Evolutionary conservation across 2,329 filamentous ascomycete genomes (phyloP), one percentile per base, ranked within the genome.

Genomic region (Myotisia sp.): DNA sequence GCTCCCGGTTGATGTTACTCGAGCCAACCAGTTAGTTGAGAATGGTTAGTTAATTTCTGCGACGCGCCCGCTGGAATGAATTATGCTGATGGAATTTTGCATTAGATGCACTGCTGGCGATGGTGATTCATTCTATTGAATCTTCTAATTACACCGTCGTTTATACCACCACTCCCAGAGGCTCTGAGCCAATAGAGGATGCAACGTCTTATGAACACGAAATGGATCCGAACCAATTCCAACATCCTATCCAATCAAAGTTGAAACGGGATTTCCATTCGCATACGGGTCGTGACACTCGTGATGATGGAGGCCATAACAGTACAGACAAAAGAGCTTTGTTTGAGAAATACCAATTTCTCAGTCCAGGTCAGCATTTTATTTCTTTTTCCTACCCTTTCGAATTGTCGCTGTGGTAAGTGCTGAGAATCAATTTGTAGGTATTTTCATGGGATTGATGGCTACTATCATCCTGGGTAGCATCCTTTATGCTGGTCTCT

Each of bases 261-360:
- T 59, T 90, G 43, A 90, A 82, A 70, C 72, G 84, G 44, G 67
- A 74, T 44, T 56, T 67, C 37, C 52, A 47, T 32, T 43, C 51
- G 4, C 42, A 51, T 26, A 57, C 58, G 12, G 50, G 52, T 10
- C 65, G 70, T 39, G 49, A 21, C 42, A 34, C 61, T 54, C 32
- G 39, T 34, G 37, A 24, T 17, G 41, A 36, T 14, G 37, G 44
- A 35, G 17, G 38, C 14, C 44, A 45, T 18, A 54, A 53, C 24
- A 26, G 14, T 17, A 27, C 13, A 17, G 50, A 50, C 22, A 9
- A 22, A 12, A n/a, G n/a, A n/a, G 59, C 63, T 17, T 43, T 65
- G 27, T 95, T 98, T 49, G 80, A 92, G 59, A 85, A 81, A 56
- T 98, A 98, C 57, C 80, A 93, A 54, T 95, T 86, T 63, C 79